Percentiles rank a stretch among this genome's conserved stretches.
phyloP scores from a whole-genome alignment of 2,329 filamentous ascomycete species.

The Amphichorda felina region DNA sequence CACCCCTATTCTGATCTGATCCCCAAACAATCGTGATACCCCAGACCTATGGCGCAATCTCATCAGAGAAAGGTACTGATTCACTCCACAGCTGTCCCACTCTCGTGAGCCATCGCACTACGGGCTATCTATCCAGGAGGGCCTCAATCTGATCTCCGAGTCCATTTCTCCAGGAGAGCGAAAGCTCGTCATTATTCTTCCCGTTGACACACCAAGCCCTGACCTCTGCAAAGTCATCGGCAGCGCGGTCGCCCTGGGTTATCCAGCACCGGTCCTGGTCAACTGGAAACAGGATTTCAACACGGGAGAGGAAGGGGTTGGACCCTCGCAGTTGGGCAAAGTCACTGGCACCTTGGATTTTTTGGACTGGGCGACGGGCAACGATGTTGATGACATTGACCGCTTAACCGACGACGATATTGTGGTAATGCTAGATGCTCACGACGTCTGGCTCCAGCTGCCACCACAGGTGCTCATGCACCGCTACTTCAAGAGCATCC shows the following conservation, averaged over 20 bases:
- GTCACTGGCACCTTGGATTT: conserved; percentile 9
- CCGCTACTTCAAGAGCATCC: conserved; percentile 9
- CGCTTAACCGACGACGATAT: conserved; percentile 5
- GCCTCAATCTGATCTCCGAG: neutral
- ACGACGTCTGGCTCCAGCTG: conserved; percentile 15
- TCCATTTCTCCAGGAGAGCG: neutral
- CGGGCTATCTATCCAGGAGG: neutral
- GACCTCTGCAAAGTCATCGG: conserved; percentile 10
- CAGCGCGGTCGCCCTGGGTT: conserved; percentile 7
- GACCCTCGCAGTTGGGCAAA: conserved; percentile 8
- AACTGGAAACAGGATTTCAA: conserved; percentile 9
- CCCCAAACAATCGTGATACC: too few species aligned
- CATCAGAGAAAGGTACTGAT: too few species aligned
- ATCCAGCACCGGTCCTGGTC: conserved; percentile 9
- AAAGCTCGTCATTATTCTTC: conserved; percentile 7
- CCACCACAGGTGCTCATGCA: conserved; percentile 11
- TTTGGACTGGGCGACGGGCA: conserved; percentile 4
- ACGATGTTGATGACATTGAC: neutral
- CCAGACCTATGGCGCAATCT: too few species aligned
- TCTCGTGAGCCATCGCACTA: neutral
- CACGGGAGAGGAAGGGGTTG: conserved; percentile 3
- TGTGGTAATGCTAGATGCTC: conserved; percentile 13
- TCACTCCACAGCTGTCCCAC: too few species aligned
- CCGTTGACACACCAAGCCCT: conserved; percentile 7
- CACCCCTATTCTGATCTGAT: too few species aligned